These are phyloP conservation scores for Jatropha curcas DNA, from an alignment of 345 rosid species.

Conservation along the genomic window DNA sequence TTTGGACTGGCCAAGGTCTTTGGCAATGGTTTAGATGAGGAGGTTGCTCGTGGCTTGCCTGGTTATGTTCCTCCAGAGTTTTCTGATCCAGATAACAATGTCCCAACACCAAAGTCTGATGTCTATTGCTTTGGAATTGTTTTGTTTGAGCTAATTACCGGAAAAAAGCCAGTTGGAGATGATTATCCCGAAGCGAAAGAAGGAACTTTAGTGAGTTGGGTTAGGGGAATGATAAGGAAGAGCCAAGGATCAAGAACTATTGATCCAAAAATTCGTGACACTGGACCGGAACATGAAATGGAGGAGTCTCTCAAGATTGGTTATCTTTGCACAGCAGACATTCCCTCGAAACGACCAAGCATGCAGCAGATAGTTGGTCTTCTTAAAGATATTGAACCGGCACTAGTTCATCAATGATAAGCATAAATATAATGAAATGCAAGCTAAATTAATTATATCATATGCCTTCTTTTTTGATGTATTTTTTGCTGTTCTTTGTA, in stretches of 20 bases:
- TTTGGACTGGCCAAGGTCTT: slow-evolving; percentile 84
- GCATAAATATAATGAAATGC: slow-evolving; percentile 14
- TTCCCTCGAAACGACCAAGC: slow-evolving; percentile 85
- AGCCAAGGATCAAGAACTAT: slow-evolving; percentile 58
- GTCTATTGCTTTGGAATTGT: slow-evolving; percentile 91
- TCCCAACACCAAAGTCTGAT: slow-evolving; percentile 78
- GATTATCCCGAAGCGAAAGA: slow-evolving; percentile 69
- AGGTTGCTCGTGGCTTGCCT: slow-evolving; percentile 65
- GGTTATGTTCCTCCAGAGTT: slow-evolving; percentile 88
- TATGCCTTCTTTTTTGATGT: background rate
- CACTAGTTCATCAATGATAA: slow-evolving; percentile 39
- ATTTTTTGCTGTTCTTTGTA: slow-evolving; percentile 8
- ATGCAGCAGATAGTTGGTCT: slow-evolving; percentile 97
- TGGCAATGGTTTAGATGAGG: slow-evolving; percentile 72
- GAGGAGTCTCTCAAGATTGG: slow-evolving; percentile 91
- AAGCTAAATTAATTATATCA: slow-evolving; percentile 15
- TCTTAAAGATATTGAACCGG: slow-evolving; percentile 86
- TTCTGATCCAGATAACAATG: slow-evolving; percentile 50
- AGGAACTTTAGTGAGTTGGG: slow-evolving; percentile 64
- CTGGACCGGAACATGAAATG: slow-evolving; percentile 64
- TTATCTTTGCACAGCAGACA: slow-evolving; percentile 85
- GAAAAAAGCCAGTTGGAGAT: slow-evolving; percentile 70
- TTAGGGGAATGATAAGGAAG: slow-evolving; percentile 67
- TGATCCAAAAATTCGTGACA: slow-evolving; percentile 71
- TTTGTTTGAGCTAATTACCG: slow-evolving; percentile 77